phyloP scores from a whole-genome alignment of 2,329 filamentous ascomycete genomes.

The Arthroderma sp. region DNA sequence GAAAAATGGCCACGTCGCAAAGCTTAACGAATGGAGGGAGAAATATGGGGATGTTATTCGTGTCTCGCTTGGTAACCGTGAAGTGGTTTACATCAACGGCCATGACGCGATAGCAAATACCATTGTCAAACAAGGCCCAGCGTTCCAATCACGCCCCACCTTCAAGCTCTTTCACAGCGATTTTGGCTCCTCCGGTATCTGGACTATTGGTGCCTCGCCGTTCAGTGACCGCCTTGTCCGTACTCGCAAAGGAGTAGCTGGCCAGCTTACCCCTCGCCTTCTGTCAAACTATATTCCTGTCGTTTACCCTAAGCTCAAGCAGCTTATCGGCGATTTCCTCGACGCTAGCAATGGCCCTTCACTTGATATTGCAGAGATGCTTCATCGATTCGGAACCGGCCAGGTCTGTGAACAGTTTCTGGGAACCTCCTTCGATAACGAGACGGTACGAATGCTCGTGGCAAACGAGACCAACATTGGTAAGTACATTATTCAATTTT shows the following conservation, averaged over 20 bases:
- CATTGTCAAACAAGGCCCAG: constrained; percentile 3
- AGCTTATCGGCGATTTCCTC: constrained; percentile 9
- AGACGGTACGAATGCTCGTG: constrained; percentile 11
- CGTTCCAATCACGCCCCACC: constrained; percentile 4
- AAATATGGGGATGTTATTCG: constrained; percentile 6
- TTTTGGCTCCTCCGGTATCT: constrained; percentile 5
- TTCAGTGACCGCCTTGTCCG: constrained; percentile 11
- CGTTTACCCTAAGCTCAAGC: constrained; percentile 11
- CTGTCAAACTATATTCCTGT: constrained; percentile 10
- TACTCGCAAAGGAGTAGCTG: constrained; percentile 11
- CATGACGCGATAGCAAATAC: constrained; percentile 3
- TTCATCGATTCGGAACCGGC: constrained; percentile 11
- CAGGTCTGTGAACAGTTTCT: constrained; percentile 11
- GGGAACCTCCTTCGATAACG: constrained; percentile 9
- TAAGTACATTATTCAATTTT: constrained; percentile 2
- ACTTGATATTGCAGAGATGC: constrained; percentile 10
- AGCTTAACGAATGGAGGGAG: constrained; percentile 1
- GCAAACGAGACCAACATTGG: constrained; percentile 12
- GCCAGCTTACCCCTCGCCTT: constrained; percentile 10
- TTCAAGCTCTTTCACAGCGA: constrained; percentile 7
- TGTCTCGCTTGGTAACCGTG: constrained; percentile 6
- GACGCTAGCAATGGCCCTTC: constrained; percentile 10
- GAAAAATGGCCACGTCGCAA: too few species aligned
- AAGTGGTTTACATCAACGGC: constrained; percentile 6
- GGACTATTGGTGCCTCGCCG: constrained; percentile 8